These are phyloP conservation scores for Torulaspora indica DNA, from an alignment of 805 yeast genomes.

Conservation along the genomic window DNA sequence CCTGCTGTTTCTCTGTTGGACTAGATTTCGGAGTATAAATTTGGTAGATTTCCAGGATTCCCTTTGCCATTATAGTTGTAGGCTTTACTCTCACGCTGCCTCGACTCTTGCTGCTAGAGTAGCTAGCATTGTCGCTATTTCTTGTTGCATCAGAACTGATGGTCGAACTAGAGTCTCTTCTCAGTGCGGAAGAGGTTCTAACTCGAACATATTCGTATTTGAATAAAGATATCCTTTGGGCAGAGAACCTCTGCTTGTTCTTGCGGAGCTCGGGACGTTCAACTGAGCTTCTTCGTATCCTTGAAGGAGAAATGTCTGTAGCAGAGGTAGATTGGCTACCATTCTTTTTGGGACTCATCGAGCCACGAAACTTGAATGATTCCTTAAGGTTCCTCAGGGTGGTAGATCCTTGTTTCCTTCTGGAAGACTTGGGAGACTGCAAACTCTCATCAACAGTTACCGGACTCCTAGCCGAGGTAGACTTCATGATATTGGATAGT, in stretches of 20 bases:
- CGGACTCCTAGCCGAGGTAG: background rate
- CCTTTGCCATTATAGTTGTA: slow-evolving; percentile 24
- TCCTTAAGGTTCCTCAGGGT: slow-evolving; percentile 19
- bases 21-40: slow-evolving; percentile 23
- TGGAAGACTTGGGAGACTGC: slow-evolving; percentile 4
- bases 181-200: slow-evolving; percentile 13
- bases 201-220: slow-evolving; percentile 26
- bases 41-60: slow-evolving; percentile 33
- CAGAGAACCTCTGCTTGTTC: slow-evolving; percentile 23
- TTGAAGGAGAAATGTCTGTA: slow-evolving; percentile 3
- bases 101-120: slow-evolving; percentile 4
- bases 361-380: slow-evolving; percentile 14
- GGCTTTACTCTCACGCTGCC: slow-evolving; percentile 14
- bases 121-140: slow-evolving; percentile 9
- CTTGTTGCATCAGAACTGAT: slow-evolving; percentile 7
- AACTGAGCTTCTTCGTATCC: slow-evolving; percentile 8
- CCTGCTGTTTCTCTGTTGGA: slow-evolving; percentile 17
- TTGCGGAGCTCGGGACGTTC: slow-evolving; percentile 2
- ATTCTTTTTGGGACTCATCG: slow-evolving; percentile 6
- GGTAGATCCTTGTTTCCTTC: slow-evolving; percentile 16
- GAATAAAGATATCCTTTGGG: slow-evolving; percentile 33
- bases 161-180: slow-evolving; percentile 14
- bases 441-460: background rate
- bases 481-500: background rate
- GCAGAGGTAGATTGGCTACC: background rate